A percentile compares a stretch with the other conserved stretches of the same genome.
Conservation (phyloP, 2,329 filamentous ascomycete genomes). For the Parafenestella ontariensis region DNA sequence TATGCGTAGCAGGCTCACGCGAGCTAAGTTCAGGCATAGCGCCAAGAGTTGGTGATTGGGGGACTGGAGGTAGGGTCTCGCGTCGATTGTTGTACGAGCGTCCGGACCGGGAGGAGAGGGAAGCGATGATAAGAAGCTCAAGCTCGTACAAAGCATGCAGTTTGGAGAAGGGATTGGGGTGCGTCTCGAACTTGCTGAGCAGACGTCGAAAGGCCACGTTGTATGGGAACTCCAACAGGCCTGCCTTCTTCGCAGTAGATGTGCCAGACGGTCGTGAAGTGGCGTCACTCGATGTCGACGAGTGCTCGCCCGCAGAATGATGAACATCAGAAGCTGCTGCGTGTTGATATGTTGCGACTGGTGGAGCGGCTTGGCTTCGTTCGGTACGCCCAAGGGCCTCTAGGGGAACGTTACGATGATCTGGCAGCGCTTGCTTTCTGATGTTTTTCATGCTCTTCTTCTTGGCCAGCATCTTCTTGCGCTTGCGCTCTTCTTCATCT, state of each 20-base stretch:
- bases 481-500: slow-evolving; percentile 50
- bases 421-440: slow-evolving; percentile 42
- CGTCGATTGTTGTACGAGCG: slow-evolving; percentile 51
- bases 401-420: slow-evolving; percentile 50
- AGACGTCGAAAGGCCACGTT: slow-evolving; percentile 79
- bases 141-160: slow-evolving; percentile 83
- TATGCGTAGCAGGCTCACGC: slow-evolving; percentile 52
- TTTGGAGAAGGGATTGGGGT: slow-evolving; percentile 87
- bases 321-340: slow-evolving; percentile 48
- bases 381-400: slow-evolving; percentile 53
- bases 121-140: slow-evolving; percentile 80
- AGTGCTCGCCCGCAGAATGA: slow-evolving; percentile 55
- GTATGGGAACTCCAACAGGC: slow-evolving; percentile 74
- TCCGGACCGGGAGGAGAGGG: slow-evolving; percentile 65
- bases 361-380: slow-evolving; percentile 50
- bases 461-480: slow-evolving; percentile 46
- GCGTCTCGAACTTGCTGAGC: slow-evolving; percentile 84
- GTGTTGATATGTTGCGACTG: slow-evolving; percentile 52
- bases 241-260: slow-evolving; percentile 52
- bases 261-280: slow-evolving; percentile 52
- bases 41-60: slow-evolving; percentile 55
- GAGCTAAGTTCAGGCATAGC: slow-evolving; percentile 54
- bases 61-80: slow-evolving; percentile 51
- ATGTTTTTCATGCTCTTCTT: slow-evolving; percentile 69
- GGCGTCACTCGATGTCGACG: slow-evolving; percentile 54